These are phyloP conservation scores for Cyberlindnera mississippiensis DNA, from an alignment of 805 yeast genomes.

Conservation along the genomic window DNA sequence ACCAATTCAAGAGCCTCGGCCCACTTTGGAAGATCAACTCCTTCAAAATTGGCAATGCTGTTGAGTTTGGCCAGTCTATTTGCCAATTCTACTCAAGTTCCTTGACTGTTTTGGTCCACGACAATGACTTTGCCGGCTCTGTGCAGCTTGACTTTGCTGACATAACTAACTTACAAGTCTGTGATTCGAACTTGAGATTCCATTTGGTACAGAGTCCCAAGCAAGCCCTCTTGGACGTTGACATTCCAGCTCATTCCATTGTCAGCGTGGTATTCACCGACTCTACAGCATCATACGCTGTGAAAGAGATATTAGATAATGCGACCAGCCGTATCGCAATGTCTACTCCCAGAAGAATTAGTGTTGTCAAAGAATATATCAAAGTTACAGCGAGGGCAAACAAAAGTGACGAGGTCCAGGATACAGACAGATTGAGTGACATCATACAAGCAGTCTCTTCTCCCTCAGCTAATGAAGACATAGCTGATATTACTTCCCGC, in stretches of 20 bases:
- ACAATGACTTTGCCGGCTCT: conserved; percentile 20
- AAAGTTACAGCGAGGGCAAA: conserved; percentile 16
- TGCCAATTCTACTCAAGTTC: conserved; percentile 14
- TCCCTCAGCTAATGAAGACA: conserved; percentile 1
- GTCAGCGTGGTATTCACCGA: conserved; percentile 10
- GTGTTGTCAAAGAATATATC: conserved; percentile 30
- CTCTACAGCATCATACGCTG: not conserved
- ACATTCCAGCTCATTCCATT: conserved; percentile 3
- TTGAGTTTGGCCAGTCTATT: conserved; percentile 8
- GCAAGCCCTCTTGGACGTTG: conserved; percentile 12
- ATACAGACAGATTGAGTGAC: conserved; percentile 5
- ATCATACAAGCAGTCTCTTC: not conserved
- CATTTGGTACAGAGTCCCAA: conserved; percentile 7
- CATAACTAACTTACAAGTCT: conserved; percentile 5
- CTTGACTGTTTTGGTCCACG: conserved; percentile 16
- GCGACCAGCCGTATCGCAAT: not conserved
- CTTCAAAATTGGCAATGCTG: conserved; percentile 7
- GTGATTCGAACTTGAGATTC: conserved; percentile 4
- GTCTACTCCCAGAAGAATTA: conserved; percentile 28
- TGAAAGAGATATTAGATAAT: not conserved
- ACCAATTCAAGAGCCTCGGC: not conserved
- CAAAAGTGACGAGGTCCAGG: conserved; percentile 7
- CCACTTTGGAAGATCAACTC: conserved; percentile 4
- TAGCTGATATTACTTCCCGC: not conserved
- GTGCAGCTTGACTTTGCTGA: conserved; percentile 16